Conservation (phyloP, 768 basidiomycete species). For the Tylopilus plumbeoviolaceoides region DNA sequence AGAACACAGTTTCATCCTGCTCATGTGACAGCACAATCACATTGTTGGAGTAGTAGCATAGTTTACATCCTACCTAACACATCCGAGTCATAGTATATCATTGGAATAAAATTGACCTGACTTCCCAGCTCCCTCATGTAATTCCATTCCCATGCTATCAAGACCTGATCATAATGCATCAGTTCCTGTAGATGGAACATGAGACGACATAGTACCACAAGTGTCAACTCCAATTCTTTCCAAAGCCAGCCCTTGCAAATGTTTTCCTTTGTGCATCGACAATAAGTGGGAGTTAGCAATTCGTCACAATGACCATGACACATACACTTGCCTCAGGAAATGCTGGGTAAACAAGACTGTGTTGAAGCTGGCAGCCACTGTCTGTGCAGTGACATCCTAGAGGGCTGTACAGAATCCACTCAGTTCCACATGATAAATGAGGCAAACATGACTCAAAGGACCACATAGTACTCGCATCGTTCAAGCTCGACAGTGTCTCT, state of each 20-base stretch:
- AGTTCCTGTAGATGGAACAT: too few species aligned
- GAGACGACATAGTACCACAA: constrained; percentile 50
- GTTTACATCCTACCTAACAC: too few species aligned
- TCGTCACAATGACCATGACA: neutral
- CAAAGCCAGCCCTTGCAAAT: constrained; percentile 68
- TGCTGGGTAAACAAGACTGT: constrained; percentile 74
- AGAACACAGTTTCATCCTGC: too few species aligned
- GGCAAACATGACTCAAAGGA: too few species aligned
- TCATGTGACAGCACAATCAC: constrained; percentile 49
- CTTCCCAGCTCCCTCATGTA: too few species aligned
- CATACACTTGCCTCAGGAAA: constrained; percentile 69
- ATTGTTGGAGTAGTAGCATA: constrained; percentile 43
- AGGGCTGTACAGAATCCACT: constrained; percentile 47
- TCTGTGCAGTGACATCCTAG: constrained; percentile 78
- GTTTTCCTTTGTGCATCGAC: too few species aligned
- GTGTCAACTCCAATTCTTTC: constrained; percentile 70
- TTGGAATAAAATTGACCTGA: too few species aligned
- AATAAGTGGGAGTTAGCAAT: too few species aligned
- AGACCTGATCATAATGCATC: constrained; percentile 38
- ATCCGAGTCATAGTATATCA: too few species aligned
- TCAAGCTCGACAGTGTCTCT: constrained; percentile 76
- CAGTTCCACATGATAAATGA: too few species aligned
- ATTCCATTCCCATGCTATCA: constrained; percentile 39
- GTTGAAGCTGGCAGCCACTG: constrained; percentile 64
- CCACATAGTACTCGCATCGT: constrained; percentile 72